Evolutionary conservation across 108 stramenopile genomes (phyloP), one percentile per base, ranked within the genome.

Genomic region (Nitzschia putrida): DNA sequence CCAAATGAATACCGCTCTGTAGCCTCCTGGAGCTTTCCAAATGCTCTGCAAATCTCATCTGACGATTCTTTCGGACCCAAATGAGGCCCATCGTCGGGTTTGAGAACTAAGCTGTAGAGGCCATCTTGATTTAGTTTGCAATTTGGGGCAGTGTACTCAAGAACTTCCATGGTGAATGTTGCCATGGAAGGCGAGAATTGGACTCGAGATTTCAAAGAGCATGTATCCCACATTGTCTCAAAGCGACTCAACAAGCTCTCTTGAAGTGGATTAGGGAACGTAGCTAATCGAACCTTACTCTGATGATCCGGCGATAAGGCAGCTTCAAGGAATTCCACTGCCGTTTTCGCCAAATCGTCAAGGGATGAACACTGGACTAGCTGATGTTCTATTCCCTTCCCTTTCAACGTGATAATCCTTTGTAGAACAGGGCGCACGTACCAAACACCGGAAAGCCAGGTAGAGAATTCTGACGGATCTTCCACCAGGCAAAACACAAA

Each of bases 11-110:
- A 88, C 40, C 85, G 72, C 37, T 84, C 81, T 68, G 83, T 73
- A 2, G 85, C 88, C 63, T 88, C 88, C 42, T 76, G 49, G 6
- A 88, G 55, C 42, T 88, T 88, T 57, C 68, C 66, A 65, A 76
- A 86, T 4, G 88, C 83, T 39, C 88, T 53, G 25, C 75, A 86
- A 64, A 85, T 77, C 45, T 71, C 68, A 45, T 73, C 72, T 16
- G 20, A 34, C 59, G 13, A 47, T 7, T 66, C 26, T 9, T 9
- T 52, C n/a, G 50, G 16, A 10, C 8, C 25, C 11, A 44, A 20
- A 16, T 14, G 20, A 23, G 18, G 20, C 16, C 34, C 37, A 22
- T 47, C 3, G 47, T 0, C 45, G 49, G 14, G 14, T 18, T 49
- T 49, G 47, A 61, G 11, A 39, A 25, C 60, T n/a, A 39, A 10